Evolutionary conservation across 2,329 filamentous ascomycete species (phyloP).

Genomic region (Pezicula carpinea): DNA sequence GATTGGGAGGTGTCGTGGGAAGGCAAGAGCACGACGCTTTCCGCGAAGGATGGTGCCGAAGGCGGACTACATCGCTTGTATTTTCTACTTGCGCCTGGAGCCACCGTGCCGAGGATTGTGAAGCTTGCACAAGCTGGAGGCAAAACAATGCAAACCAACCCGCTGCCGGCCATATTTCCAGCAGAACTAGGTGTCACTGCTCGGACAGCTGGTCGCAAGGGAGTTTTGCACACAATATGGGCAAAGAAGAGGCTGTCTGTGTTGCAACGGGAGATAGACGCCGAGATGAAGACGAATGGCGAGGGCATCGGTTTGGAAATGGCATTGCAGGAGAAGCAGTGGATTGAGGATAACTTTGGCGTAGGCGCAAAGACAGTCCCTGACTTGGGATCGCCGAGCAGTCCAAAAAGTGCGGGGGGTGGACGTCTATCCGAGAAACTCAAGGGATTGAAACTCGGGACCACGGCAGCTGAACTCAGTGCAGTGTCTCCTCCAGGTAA

Average conservation of each 20-base stretch:
- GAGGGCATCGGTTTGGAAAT: conserved; percentile 83
- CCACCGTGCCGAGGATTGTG: conserved; percentile 67
- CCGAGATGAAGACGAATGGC: conserved; percentile 66
- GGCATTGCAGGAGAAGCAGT: conserved; percentile 76
- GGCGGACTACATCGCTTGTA: conserved; percentile 58
- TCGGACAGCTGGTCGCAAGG: conserved; percentile 65
- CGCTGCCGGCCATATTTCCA: conserved; percentile 82
- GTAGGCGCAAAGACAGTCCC: conserved; percentile 18
- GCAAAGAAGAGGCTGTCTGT: conserved; percentile 75
- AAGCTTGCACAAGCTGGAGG: conserved; percentile 49
- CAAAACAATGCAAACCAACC: conserved; percentile 60
- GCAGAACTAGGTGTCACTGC: conserved; percentile 66
- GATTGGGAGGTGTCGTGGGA: conserved; percentile 80
- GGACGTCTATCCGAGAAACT: conserved; percentile 74
- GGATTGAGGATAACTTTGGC: conserved; percentile 76
- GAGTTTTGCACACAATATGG: conserved; percentile 82
- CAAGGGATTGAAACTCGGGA: conserved; percentile 72
- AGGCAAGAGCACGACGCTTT: conserved; percentile 68
- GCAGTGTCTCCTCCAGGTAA: conserved; percentile 47
- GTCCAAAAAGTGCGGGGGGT: conserved; percentile 58
- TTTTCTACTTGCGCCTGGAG: conserved; percentile 72
- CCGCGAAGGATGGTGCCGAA: conserved; percentile 32
- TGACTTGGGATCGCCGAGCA: conserved; percentile 41
- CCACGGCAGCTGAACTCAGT: conserved; percentile 60
- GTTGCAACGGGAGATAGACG: conserved; percentile 70